A percentile compares a stretch with the other conserved stretches of the same genome.
Conservation (phyloP, 257 asterid genomes). For the Penstemon newberryi region DNA sequence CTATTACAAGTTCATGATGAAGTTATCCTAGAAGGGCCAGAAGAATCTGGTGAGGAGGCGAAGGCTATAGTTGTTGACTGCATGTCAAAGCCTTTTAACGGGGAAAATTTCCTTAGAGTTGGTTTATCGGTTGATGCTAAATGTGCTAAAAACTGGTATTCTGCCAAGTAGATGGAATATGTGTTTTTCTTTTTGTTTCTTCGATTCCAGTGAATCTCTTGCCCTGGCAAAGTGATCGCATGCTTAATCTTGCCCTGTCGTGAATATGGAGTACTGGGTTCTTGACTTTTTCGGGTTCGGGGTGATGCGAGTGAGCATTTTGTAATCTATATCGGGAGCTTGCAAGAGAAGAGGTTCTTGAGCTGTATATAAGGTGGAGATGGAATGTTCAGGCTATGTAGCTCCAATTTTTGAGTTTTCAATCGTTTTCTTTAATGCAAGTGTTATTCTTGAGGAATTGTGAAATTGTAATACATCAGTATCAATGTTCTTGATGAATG, state of each 20-base stretch:
- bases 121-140: constrained; percentile 92
- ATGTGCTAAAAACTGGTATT: constrained; percentile 87
- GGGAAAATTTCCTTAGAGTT: constrained; percentile 73
- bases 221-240: background rate
- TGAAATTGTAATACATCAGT: background rate
- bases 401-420: constrained; percentile 22
- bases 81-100: constrained; percentile 86
- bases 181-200: background rate
- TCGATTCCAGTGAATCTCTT: background rate
- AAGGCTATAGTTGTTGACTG: constrained; percentile 84
- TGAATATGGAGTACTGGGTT: background rate
- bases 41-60: constrained; percentile 79
- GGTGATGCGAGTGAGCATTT: constrained; percentile 24
- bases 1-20: constrained; percentile 93
- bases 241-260: background rate
- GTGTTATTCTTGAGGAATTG: constrained; percentile 7
- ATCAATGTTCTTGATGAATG: too few relatives aligned
- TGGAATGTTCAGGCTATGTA: background rate
- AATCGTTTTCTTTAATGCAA: background rate
- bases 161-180: constrained; percentile 64
- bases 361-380: constrained; percentile 27
- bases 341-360: constrained; percentile 6
- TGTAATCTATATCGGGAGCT: constrained; percentile 23
- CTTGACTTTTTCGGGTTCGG: background rate
- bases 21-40: constrained; percentile 91